Conservation (phyloP, 2,329 filamentous ascomycete species). For the Aspergillus sclerotialis region DNA sequence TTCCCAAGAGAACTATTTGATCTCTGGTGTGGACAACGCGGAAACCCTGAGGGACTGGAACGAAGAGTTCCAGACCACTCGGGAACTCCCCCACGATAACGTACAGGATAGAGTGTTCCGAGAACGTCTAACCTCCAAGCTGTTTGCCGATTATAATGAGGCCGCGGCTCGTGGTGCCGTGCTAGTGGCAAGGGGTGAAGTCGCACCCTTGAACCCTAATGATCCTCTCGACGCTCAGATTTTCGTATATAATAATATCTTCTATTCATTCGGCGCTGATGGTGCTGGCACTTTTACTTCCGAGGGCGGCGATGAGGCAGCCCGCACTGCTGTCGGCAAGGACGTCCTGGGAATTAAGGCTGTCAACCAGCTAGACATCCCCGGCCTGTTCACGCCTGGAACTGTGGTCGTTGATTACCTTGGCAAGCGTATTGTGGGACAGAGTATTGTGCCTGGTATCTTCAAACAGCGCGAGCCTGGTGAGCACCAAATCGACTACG, state of each 20-base stretch:
- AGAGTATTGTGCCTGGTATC: slow-evolving; percentile 97
- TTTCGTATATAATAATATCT: slow-evolving; percentile 99
- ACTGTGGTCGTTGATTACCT: slow-evolving; percentile 96
- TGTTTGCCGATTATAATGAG: slow-evolving; percentile 97
- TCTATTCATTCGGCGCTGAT: slow-evolving; percentile 97
- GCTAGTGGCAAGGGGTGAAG: slow-evolving; percentile 84
- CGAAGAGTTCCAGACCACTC: slow-evolving; percentile 95
- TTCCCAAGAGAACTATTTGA: slow-evolving; percentile 85
- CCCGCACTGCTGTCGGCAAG: slow-evolving; percentile 90
- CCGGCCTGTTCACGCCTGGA: slow-evolving; percentile 87
- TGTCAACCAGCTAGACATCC: slow-evolving; percentile 95
- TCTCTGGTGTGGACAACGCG: slow-evolving; percentile 84
- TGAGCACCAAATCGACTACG: slow-evolving; percentile 98
- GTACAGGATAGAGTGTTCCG: slow-evolving; percentile 95
- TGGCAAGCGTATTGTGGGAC: slow-evolving; percentile 92
- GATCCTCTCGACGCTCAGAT: slow-evolving; percentile 91
- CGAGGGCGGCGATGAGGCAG: slow-evolving; percentile 94
- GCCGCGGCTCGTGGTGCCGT: slow-evolving; percentile 88
- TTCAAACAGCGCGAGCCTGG: slow-evolving; percentile 97
- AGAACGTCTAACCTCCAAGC: slow-evolving; percentile 85
- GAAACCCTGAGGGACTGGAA: slow-evolving; percentile 98
- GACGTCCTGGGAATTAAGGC: slow-evolving; percentile 90
- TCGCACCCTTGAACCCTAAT: slow-evolving; percentile 89
- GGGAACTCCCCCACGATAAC: slow-evolving; percentile 85
- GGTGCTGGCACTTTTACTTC: slow-evolving; percentile 95